These are phyloP conservation scores for Debaryomyces maramus DNA, from an alignment of 805 yeast genomes.

Conservation along the genomic window DNA sequence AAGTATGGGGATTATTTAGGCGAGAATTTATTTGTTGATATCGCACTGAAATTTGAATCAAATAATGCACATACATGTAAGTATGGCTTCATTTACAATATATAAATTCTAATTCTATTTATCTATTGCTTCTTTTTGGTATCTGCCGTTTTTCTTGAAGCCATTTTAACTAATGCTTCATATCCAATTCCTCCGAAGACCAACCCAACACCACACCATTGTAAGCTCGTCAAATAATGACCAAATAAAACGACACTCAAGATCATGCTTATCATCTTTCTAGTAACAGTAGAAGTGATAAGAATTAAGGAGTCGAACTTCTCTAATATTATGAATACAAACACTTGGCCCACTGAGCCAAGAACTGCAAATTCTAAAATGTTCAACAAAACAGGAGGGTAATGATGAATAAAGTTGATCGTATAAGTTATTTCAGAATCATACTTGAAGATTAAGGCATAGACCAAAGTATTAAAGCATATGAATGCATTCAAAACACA, in stretches of 20 bases:
- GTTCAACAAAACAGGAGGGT: constrained; percentile 60
- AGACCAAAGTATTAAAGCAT: constrained; percentile 46
- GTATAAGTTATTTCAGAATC: constrained; percentile 50
- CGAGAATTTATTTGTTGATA: constrained; percentile 1
- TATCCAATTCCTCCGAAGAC: constrained; percentile 86
- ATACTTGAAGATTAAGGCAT: constrained; percentile 44
- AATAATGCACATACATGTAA: too few relatives aligned
- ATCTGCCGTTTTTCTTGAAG: constrained; percentile 4
- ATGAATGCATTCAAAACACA: constrained; percentile 55
- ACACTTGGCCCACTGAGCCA: constrained; percentile 94
- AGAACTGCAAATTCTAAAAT: constrained; percentile 66
- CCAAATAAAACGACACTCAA: constrained; percentile 84
- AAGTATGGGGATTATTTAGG: background rate
- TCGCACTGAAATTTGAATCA: too few relatives aligned
- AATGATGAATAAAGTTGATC: constrained; percentile 44
- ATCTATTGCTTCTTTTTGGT: constrained; percentile 8
- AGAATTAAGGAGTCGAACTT: constrained; percentile 80
- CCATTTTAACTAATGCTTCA: constrained; percentile 56
- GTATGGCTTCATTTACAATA: too few relatives aligned
- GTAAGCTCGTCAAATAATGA: constrained; percentile 61
- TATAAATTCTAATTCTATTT: background rate
- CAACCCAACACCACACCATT: constrained; percentile 75
- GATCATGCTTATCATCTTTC: constrained; percentile 95
- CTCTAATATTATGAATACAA: constrained; percentile 82
- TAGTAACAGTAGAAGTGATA: constrained; percentile 91